phyloP scores from a whole-genome alignment of 768 basidiomycete genomes.

The Pleurotus ostreatus region DNA sequence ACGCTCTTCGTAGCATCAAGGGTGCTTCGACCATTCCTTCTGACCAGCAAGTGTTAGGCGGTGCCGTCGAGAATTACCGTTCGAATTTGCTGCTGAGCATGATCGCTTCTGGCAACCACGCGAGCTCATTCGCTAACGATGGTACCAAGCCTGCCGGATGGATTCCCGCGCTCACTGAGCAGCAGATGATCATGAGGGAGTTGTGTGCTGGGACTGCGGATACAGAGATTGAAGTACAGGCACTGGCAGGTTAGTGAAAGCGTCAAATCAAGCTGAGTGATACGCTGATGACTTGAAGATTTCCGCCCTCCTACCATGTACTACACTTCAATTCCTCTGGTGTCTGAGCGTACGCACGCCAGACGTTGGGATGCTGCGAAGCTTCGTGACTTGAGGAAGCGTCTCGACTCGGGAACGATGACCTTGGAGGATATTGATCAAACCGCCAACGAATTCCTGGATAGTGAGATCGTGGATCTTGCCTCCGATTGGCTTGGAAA shows the following conservation, averaged over 20 bases:
- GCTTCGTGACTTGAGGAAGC: conserved; percentile 90
- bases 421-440: conserved; percentile 83
- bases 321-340: conserved; percentile 91
- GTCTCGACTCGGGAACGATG: conserved; percentile 88
- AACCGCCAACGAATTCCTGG: conserved; percentile 86
- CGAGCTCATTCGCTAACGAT: conserved; percentile 49
- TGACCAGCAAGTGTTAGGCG: conserved; percentile 90
- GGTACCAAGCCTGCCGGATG: conserved; percentile 64
- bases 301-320: conserved; percentile 93
- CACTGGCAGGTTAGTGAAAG: conserved; percentile 69
- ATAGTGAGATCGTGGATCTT: conserved; percentile 92
- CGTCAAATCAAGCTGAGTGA: not conserved
- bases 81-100: conserved; percentile 87
- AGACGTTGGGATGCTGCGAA: conserved; percentile 93
- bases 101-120: conserved; percentile 75
- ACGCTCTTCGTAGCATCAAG: conserved; percentile 81
- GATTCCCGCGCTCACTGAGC: conserved; percentile 79
- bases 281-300: conserved; percentile 43
- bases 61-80: conserved; percentile 91
- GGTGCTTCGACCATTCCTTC: conserved; percentile 91
- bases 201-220: conserved; percentile 73
- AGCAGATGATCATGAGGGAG: conserved; percentile 96
- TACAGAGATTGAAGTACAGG: conserved; percentile 80
- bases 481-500: conserved; percentile 99
- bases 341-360: conserved; percentile 80